Evolutionary conservation across 2,329 filamentous ascomycete species (phyloP).

Genomic region (Cytospora piceicola): DNA sequence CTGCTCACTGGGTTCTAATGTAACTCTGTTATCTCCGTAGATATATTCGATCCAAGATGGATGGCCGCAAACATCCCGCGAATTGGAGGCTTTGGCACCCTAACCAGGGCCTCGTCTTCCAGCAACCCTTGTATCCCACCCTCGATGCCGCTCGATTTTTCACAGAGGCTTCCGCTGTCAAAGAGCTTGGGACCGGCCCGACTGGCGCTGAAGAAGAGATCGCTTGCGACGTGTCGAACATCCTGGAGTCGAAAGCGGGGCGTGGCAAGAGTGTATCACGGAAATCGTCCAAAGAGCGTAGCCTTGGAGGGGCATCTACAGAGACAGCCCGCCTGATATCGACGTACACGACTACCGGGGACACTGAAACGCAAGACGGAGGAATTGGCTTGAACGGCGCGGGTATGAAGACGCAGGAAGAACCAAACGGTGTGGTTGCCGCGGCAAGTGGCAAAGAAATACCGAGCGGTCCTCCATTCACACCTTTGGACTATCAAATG

Average conservation of each 20-base stretch:
- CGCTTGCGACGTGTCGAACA: background rate
- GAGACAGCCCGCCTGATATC: background rate
- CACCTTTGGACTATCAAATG: constrained; percentile 52
- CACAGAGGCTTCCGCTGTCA: constrained; percentile 25
- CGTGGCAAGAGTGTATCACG: background rate
- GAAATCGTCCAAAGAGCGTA: background rate
- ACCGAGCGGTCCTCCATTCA: constrained; percentile 41
- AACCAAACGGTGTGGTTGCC: background rate
- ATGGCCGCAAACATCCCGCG: constrained; percentile 15
- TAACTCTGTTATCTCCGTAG: background rate
- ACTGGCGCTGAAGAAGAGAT: constrained; percentile 3
- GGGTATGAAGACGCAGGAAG: background rate
- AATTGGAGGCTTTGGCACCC: constrained; percentile 43
- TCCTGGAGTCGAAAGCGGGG: background rate
- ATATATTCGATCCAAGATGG: constrained; percentile 30
- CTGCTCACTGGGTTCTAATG: background rate
- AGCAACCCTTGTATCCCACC: constrained; percentile 34
- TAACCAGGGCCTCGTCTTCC: constrained; percentile 45
- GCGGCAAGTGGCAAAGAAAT: constrained; percentile 17
- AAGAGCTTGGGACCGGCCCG: background rate
- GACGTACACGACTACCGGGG: background rate
- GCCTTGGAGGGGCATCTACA: background rate
- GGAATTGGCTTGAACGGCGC: background rate
- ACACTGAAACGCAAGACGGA: background rate
- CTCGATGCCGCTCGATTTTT: constrained; percentile 30